A percentile compares a stretch with the other conserved stretches of the same genome.
phyloP scores from a whole-genome alignment of 2,329 filamentous ascomycete species.

The Ilyonectria robusta region DNA sequence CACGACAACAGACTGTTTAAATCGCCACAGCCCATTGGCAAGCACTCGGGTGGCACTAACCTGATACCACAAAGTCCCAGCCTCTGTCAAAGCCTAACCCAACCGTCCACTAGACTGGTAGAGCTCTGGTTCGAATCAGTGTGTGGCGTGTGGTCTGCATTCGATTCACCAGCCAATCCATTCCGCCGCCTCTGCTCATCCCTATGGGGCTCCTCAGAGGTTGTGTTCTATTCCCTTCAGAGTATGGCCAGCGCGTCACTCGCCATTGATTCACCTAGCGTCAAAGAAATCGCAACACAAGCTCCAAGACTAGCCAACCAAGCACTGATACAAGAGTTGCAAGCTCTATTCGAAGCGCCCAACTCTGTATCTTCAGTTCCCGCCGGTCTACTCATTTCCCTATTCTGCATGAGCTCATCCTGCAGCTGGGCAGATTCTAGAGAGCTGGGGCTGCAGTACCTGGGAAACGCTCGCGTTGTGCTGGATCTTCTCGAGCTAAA shows the following conservation, averaged over 20 bases:
- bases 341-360: slow-evolving; percentile 28
- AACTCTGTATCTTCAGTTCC: slow-evolving; percentile 34
- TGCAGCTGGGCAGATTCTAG: slow-evolving; percentile 40
- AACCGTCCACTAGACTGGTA: slow-evolving; percentile 34
- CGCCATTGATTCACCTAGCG: slow-evolving; percentile 24
- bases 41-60: neutral
- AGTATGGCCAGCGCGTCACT: slow-evolving; percentile 41
- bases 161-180: slow-evolving; percentile 38
- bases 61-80: neutral
- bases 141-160: slow-evolving; percentile 41
- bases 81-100: slow-evolving; percentile 34
- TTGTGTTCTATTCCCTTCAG: slow-evolving; percentile 40
- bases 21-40: neutral
- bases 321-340: slow-evolving; percentile 37
- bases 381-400: slow-evolving; percentile 34
- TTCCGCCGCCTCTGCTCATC: slow-evolving; percentile 36
- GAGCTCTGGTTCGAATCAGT: slow-evolving; percentile 43
- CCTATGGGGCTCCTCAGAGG: slow-evolving; percentile 30
- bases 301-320: slow-evolving; percentile 37
- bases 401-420: slow-evolving; percentile 40
- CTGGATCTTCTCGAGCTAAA: slow-evolving; percentile 36
- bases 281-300: slow-evolving; percentile 34
- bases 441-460: slow-evolving; percentile 40
- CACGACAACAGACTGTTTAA: neutral
- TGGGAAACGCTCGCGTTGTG: slow-evolving; percentile 39